Percentiles rank a stretch among this genome's conserved stretches.
These are phyloP conservation scores for Coemansia sp. DNA, from an alignment of 192 early-diverging fungal genomes.

Conservation along the genomic window DNA sequence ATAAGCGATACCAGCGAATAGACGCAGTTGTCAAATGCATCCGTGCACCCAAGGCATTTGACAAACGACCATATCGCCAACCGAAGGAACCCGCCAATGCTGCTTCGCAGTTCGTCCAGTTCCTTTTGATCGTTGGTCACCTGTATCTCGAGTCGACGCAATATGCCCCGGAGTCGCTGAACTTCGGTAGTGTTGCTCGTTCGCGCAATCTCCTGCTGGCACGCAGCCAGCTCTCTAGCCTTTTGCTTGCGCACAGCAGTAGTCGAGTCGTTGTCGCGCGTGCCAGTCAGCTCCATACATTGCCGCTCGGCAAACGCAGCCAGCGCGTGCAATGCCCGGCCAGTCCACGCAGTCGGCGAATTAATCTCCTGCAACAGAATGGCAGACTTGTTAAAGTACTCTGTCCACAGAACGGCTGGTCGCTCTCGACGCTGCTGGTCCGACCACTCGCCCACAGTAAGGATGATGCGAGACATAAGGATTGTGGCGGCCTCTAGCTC, in stretches of 20 bases:
- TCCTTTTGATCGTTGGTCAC: constrained; percentile 38
- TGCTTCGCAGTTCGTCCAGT: constrained; percentile 21
- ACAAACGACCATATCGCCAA: constrained; percentile 45
- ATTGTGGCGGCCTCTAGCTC: constrained; percentile 37
- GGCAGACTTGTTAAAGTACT: constrained; percentile 47
- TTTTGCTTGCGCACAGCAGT: constrained; percentile 47
- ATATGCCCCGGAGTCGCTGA: constrained; percentile 20
- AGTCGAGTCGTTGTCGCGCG: constrained; percentile 33
- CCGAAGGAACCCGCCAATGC: constrained; percentile 38
- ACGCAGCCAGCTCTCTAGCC: constrained; percentile 36
- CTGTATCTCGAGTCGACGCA: constrained; percentile 41
- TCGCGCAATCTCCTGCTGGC: constrained; percentile 22
- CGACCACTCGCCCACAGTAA: constrained; percentile 49
- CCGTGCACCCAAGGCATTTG: constrained; percentile 34
- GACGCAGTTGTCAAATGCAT: constrained; percentile 38
- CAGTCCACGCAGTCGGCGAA: constrained; percentile 42
- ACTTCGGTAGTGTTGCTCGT: constrained; percentile 10
- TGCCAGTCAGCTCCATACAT: constrained; percentile 37
- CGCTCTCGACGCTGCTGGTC: constrained; percentile 44
- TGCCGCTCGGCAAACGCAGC: constrained; percentile 48
- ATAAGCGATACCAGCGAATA: constrained; percentile 45
- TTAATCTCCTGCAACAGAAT: constrained; percentile 24
- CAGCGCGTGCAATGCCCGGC: constrained; percentile 42
- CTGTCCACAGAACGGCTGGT: constrained; percentile 44
- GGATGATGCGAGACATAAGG: constrained; percentile 33